Conservation (phyloP, 2,329 filamentous ascomycete genomes). For the Myriosclerotinia curreyana region DNA sequence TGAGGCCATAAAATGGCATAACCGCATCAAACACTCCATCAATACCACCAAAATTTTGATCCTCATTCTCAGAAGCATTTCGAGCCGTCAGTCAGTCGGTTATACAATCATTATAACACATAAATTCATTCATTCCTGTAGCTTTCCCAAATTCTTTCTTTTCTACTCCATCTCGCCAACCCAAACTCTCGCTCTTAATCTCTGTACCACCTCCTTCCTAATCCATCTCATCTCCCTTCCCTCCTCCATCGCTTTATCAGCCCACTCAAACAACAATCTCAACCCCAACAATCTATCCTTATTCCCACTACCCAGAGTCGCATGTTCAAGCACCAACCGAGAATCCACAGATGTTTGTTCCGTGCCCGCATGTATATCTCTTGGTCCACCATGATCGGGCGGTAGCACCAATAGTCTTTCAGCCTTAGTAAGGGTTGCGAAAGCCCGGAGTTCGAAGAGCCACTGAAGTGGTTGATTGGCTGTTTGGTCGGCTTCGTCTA, state of each 20-base stretch:
- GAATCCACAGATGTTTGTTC: constrained; percentile 61
- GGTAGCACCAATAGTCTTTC: constrained; percentile 55
- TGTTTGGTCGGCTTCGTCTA: constrained; percentile 55
- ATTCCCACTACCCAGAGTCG: constrained; percentile 46
- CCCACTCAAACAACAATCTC: constrained; percentile 62
- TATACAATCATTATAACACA: constrained; percentile 19
- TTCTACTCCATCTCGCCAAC: constrained; percentile 34
- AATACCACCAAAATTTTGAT: constrained; percentile 6
- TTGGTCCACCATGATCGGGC: constrained; percentile 43
- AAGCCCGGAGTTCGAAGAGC: constrained; percentile 57
- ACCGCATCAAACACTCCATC: not conserved
- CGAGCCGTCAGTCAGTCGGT: not conserved
- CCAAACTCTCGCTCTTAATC: constrained; percentile 52
- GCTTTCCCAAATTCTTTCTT: not conserved
- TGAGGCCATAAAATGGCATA: not conserved
- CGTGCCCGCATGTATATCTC: constrained; percentile 48
- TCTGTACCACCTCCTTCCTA: constrained; percentile 54
- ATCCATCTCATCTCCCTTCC: constrained; percentile 51
- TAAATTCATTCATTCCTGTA: not conserved
- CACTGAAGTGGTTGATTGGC: constrained; percentile 56
- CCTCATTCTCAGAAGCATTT: no score
- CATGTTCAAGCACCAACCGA: constrained; percentile 54
- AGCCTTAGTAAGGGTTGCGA: constrained; percentile 53
- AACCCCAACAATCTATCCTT: constrained; percentile 60
- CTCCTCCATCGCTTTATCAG: constrained; percentile 48